Percentiles rank a stretch among this genome's conserved stretches.
These are phyloP conservation scores for Phytophthora tentaculata DNA, from an alignment of 352 stramenopile genomes.

Conservation along the genomic window DNA sequence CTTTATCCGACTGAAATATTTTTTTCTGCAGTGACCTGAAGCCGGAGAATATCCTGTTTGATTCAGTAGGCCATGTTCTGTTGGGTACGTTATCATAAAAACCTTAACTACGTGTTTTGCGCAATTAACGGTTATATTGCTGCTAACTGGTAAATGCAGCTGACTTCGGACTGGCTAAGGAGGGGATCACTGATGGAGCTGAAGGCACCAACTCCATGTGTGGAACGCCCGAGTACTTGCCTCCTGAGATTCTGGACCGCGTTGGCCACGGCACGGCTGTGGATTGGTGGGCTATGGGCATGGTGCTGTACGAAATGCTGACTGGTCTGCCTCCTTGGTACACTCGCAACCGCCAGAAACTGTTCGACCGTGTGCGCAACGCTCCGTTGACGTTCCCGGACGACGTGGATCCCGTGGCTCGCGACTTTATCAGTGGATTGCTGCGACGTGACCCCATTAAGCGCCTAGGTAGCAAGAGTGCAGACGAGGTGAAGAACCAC, in stretches of 20 bases:
- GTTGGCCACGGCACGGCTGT: constrained; percentile 91
- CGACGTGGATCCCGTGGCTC: constrained; percentile 72
- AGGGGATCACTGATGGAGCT: constrained; percentile 83
- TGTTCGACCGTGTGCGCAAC: constrained; percentile 91
- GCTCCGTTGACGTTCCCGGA: constrained; percentile 90
- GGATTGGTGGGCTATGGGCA: constrained; percentile 93
- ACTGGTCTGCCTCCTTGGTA: constrained; percentile 93
- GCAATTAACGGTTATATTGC: constrained; percentile 8
- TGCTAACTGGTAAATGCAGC: constrained; percentile 42
- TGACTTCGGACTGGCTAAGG: constrained; percentile 90
- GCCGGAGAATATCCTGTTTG: constrained; percentile 90
- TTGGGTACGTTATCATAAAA: constrained; percentile 41
- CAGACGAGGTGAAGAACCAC: constrained; percentile 88
- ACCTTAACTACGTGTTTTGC: neutral
- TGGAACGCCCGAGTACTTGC: constrained; percentile 93
- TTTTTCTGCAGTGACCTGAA: constrained; percentile 67
- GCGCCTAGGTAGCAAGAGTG: constrained; percentile 75
- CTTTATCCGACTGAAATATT: neutral
- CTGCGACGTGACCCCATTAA: constrained; percentile 84
- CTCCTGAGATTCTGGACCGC: constrained; percentile 91
- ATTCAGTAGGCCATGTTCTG: constrained; percentile 74
- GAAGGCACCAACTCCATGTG: constrained; percentile 91
- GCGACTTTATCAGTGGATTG: constrained; percentile 84
- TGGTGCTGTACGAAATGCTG: constrained; percentile 95
- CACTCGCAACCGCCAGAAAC: constrained; percentile 92